These are phyloP conservation scores for Lasiosphaeris hirsuta DNA, from an alignment of 495 filamentous ascomycete genomes.

Conservation along the genomic window DNA sequence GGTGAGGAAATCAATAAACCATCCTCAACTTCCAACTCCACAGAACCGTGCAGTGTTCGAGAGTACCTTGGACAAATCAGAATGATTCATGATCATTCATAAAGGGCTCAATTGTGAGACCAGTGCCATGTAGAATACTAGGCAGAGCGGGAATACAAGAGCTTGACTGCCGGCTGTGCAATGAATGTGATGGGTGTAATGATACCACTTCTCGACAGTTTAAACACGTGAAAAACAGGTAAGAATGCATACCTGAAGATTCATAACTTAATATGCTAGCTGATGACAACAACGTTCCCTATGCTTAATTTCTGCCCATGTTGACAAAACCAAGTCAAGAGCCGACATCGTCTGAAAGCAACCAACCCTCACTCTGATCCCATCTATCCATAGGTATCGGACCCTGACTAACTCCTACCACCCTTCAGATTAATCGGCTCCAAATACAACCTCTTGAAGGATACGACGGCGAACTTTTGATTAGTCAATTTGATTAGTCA, in stretches of 20 bases:
- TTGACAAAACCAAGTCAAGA: slow-evolving; percentile 30
- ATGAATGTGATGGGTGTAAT: too few relatives aligned
- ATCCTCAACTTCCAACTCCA: too few relatives aligned
- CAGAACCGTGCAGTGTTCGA: too few relatives aligned
- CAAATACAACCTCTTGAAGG: not conserved
- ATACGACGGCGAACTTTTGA: too few relatives aligned
- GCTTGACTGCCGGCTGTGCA: too few relatives aligned
- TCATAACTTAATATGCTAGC: not conserved
- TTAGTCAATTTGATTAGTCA: too few relatives aligned
- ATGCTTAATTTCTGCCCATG: slow-evolving; percentile 14
- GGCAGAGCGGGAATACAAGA: too few relatives aligned
- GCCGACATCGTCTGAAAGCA: slow-evolving; percentile 46
- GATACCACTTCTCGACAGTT: not conserved
- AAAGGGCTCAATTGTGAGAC: too few relatives aligned
- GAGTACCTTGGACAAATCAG: too few relatives aligned
- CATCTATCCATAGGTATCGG: not conserved
- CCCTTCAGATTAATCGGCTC: not conserved
- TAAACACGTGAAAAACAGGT: not conserved
- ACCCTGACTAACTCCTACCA: not conserved
- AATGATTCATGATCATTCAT: too few relatives aligned
- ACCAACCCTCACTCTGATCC: slow-evolving; percentile 18
- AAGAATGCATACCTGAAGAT: not conserved
- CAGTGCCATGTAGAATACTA: too few relatives aligned
- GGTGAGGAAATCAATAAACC: too few relatives aligned
- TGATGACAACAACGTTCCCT: slow-evolving; percentile 12